Percentiles rank a stretch among this genome's conserved stretches.
phyloP scores from a whole-genome alignment of 345 rosid genomes.

The Ricinus communis region DNA sequence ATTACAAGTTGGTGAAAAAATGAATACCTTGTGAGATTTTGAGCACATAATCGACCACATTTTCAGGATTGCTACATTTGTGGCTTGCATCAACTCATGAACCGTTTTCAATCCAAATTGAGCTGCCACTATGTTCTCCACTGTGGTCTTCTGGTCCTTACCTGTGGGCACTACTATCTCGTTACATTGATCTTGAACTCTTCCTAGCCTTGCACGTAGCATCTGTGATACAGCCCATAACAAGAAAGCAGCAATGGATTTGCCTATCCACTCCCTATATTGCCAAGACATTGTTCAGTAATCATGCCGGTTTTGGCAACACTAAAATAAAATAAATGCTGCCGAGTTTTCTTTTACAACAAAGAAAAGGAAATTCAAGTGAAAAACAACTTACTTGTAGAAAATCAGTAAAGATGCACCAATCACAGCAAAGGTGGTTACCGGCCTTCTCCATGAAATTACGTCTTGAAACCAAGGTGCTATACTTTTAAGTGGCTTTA shows the following conservation, averaged over 20 bases:
- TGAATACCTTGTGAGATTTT: slow-evolving; percentile 60
- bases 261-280: slow-evolving; percentile 77
- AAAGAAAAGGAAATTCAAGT: not conserved
- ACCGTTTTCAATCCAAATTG: slow-evolving; percentile 55
- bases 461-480: slow-evolving; percentile 47
- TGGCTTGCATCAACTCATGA: slow-evolving; percentile 52
- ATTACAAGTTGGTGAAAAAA: not conserved
- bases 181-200: slow-evolving; percentile 29
- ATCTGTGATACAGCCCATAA: slow-evolving; percentile 53
- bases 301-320: not conserved
- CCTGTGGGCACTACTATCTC: slow-evolving; percentile 66
- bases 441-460: slow-evolving; percentile 62
- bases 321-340: not conserved
- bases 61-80: slow-evolving; percentile 67
- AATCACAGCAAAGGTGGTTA: slow-evolving; percentile 35
- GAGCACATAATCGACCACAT: slow-evolving; percentile 59
- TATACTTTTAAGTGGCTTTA: slow-evolving; percentile 53
- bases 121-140: slow-evolving; percentile 79
- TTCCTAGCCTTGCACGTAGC: slow-evolving; percentile 46
- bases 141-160: slow-evolving; percentile 49
- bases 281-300: slow-evolving; percentile 1
- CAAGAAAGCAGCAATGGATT: slow-evolving; percentile 56
- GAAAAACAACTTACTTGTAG: slow-evolving; percentile 54
- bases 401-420: slow-evolving; percentile 31
- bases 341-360: not conserved